A percentile compares a stretch with the other conserved stretches of the same genome.
phyloP scores from a whole-genome alignment of 2,329 filamentous ascomycete species.

The Coniella lustricola region DNA sequence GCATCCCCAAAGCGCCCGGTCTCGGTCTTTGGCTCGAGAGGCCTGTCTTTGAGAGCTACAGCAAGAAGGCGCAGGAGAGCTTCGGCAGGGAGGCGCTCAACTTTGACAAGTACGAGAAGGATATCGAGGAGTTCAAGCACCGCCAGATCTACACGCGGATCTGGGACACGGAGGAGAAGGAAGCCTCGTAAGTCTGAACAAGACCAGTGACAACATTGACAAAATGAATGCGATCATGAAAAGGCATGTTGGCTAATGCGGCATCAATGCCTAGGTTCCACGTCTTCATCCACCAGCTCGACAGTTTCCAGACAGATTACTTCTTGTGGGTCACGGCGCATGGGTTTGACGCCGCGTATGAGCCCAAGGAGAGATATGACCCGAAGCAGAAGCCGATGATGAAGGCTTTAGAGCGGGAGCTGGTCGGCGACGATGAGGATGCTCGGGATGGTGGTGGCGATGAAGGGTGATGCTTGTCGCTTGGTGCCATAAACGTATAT shows the following conservation, averaged over 20 bases:
- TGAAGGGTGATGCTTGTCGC: background rate
- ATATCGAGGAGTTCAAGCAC: slow-evolving; percentile 86
- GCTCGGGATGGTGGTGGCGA: slow-evolving; percentile 37
- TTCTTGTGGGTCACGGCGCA: slow-evolving; percentile 70
- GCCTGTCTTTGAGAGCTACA: slow-evolving; percentile 88
- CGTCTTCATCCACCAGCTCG: slow-evolving; percentile 71
- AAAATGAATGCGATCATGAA: background rate
- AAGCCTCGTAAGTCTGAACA: slow-evolving; percentile 63
- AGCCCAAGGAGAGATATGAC: slow-evolving; percentile 34
- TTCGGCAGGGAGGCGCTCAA: slow-evolving; percentile 64
- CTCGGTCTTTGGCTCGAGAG: slow-evolving; percentile 82
- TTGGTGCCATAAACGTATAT: too few relatives aligned
- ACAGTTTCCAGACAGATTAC: slow-evolving; percentile 63
- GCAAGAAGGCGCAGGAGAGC: slow-evolving; percentile 59
- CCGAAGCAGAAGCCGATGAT: slow-evolving; percentile 18
- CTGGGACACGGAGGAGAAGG: slow-evolving; percentile 80
- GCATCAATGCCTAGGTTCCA: slow-evolving; percentile 51
- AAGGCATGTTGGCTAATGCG: too few relatives aligned
- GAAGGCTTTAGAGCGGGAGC: slow-evolving; percentile 37
- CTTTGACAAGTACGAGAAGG: slow-evolving; percentile 68
- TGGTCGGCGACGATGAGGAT: slow-evolving; percentile 47
- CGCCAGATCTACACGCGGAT: slow-evolving; percentile 87
- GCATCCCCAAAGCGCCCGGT: slow-evolving; percentile 89
- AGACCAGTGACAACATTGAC: background rate
- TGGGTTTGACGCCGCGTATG: slow-evolving; percentile 55